Conservation (phyloP, 1,284 basidiomycete species). For the Ustilago loliicola region DNA sequence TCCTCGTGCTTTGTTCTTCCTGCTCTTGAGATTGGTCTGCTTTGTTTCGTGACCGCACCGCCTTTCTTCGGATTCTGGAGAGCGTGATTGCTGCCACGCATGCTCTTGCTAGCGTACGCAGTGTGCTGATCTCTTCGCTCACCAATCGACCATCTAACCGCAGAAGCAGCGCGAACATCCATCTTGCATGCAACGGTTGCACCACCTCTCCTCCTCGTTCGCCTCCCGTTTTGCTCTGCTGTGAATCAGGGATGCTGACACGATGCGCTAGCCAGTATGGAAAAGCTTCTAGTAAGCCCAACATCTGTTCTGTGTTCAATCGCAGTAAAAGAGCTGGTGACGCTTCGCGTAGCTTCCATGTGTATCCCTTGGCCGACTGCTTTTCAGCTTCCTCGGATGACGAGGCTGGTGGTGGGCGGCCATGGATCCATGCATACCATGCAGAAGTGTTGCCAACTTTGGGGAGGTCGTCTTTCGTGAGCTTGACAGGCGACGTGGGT, state of each 20-base stretch:
- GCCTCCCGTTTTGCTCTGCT: conserved; percentile 6
- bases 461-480: conserved; percentile 38
- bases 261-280: conserved; percentile 51
- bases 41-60: conserved; percentile 22
- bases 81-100: conserved; percentile 75
- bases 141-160: conserved; percentile 80
- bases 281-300: conserved; percentile 42
- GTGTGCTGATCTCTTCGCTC: conserved; percentile 81
- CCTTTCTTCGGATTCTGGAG: conserved; percentile 53
- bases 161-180: conserved; percentile 85
- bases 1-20: conserved; percentile 42
- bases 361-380: conserved; percentile 18
- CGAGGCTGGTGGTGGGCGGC: conserved; percentile 24
- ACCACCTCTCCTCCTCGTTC: conserved; percentile 71
- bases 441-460: conserved; percentile 35
- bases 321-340: conserved; percentile 25
- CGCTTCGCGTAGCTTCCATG: conserved; percentile 38
- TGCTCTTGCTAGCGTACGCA: conserved; percentile 83
- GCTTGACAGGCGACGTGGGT: conserved; percentile 35
- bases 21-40: not conserved
- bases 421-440: conserved; percentile 56
- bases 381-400: conserved; percentile 18
- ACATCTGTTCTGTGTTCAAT: conserved; percentile 44
- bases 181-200: conserved; percentile 79
- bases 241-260: conserved; percentile 16